Percentiles rank a stretch among this genome's conserved stretches.
Conservation (phyloP, 1,284 basidiomycete genomes). For the Violaceomyces palustris region DNA sequence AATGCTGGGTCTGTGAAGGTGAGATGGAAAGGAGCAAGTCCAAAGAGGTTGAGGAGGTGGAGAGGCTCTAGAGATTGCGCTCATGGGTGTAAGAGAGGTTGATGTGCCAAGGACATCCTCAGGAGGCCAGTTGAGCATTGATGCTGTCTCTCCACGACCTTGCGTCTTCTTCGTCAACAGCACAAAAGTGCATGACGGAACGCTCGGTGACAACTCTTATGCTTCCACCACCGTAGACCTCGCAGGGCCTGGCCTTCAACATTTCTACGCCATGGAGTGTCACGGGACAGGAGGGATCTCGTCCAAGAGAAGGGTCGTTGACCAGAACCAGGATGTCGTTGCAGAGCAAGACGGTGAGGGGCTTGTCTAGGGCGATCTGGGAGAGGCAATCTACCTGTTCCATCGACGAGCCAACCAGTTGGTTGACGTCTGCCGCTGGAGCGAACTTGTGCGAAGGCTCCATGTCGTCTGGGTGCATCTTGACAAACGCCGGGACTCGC, state of each 20-base stretch:
- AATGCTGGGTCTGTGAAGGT: no score
- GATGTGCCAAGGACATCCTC: no score
- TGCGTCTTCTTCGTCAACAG: constrained; percentile 19
- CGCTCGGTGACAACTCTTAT: no score
- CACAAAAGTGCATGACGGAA: constrained; percentile 35
- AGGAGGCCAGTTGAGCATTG: no score
- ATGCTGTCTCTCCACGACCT: constrained; percentile 33
- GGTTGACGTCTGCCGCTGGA: not conserved
- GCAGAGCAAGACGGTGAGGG: constrained; percentile 63
- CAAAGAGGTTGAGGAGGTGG: no score
- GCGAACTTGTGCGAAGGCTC: not conserved
- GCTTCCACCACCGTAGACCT: no score
- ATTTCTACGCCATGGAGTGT: no score
- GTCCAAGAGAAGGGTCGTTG: constrained; percentile 59
- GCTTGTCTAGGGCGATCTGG: constrained; percentile 49
- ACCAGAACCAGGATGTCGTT: constrained; percentile 87
- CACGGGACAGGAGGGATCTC: constrained; percentile 9
- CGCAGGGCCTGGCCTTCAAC: no score
- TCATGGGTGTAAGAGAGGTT: no score
- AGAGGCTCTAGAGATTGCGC: no score
- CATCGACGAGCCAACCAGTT: not conserved
- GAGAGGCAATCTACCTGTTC: constrained; percentile 77
- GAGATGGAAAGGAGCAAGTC: not conserved
- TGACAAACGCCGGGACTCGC: constrained; percentile 73
- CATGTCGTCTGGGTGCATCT: constrained; percentile 1